Evolutionary conservation across 768 basidiomycete species (phyloP).

Genomic region (Trametes sanguinea): DNA sequence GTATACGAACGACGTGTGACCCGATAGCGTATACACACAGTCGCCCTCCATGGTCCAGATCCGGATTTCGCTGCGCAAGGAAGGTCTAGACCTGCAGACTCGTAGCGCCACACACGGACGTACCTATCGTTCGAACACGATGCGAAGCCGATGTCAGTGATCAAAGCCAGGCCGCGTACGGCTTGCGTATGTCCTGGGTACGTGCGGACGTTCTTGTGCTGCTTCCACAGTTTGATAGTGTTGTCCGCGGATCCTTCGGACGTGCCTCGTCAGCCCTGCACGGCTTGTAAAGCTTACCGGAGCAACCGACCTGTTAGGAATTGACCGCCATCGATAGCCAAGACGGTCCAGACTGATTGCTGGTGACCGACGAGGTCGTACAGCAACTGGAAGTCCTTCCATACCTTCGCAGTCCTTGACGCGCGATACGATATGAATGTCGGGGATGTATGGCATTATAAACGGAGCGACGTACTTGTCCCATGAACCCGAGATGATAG

Average conservation of each 20-base stretch:
- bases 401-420: conserved; percentile 88
- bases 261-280: conserved; percentile 1
- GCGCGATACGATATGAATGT: background rate
- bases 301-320: conserved; percentile 72
- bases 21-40: conserved; percentile 74
- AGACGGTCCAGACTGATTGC: conserved; percentile 93
- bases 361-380: conserved; percentile 83
- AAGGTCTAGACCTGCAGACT: conserved; percentile 7
- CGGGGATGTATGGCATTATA: background rate
- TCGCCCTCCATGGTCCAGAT: conserved; percentile 90
- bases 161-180: conserved; percentile 79
- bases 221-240: conserved; percentile 86
- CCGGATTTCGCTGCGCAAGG: conserved; percentile 71
- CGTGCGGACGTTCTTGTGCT: conserved; percentile 71
- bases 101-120: conserved; percentile 19
- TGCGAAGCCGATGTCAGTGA: conserved; percentile 89
- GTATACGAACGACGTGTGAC: conserved; percentile 97
- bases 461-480: conserved; percentile 66
- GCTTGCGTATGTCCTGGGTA: conserved; percentile 90
- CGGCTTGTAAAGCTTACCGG: background rate
- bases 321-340: conserved; percentile 73
- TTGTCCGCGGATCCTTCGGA: conserved; percentile 87
- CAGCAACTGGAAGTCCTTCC: conserved; percentile 73
- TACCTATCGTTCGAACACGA: conserved; percentile 95
- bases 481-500: conserved; percentile 95